Evolutionary conservation across 306 rosid genomes (phyloP).

Genomic region (Trifolium pratense): DNA sequence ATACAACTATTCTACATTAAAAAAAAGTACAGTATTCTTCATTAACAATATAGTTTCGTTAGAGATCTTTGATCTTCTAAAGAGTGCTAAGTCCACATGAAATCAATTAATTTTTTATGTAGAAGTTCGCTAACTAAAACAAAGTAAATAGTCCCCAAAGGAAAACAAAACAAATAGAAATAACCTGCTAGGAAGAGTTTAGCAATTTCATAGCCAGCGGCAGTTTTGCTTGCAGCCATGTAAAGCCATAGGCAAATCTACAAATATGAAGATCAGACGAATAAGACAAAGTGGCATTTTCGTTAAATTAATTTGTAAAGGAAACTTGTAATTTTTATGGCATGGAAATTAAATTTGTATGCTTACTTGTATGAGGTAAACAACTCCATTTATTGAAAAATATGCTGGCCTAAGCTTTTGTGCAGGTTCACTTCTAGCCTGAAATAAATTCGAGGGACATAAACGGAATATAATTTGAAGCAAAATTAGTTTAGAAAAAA

Average conservation of each 20-base stretch:
- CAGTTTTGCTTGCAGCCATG: conserved; percentile 50
- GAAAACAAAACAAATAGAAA: conserved; percentile 15
- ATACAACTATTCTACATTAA: neutral
- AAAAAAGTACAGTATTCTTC: conserved; percentile 11
- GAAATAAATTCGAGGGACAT: conserved; percentile 43
- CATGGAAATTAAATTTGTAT: conserved; percentile 18
- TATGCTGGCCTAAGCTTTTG: conserved; percentile 70
- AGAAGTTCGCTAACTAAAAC: conserved; percentile 13
- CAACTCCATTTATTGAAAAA: conserved; percentile 61
- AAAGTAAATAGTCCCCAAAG: too few species aligned
- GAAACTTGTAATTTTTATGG: conserved; percentile 10
- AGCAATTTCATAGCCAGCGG: conserved; percentile 54
- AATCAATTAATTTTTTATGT: neutral
- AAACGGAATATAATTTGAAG: neutral
- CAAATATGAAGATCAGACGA: conserved; percentile 32
- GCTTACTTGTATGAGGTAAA: conserved; percentile 65
- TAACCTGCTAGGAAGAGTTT: conserved; percentile 76
- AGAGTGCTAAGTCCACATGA: neutral
- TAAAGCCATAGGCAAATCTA: conserved; percentile 75
- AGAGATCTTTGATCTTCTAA: conserved; percentile 13
- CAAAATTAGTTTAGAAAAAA: neutral
- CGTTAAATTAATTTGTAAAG: conserved; percentile 12
- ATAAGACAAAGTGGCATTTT: conserved; percentile 24
- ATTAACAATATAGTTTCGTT: neutral
- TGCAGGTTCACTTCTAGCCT: conserved; percentile 78